Evolutionary conservation across 2,329 filamentous ascomycete species (phyloP), one percentile per base, ranked within the genome.

Genomic region (Diaporthe caulivora): DNA sequence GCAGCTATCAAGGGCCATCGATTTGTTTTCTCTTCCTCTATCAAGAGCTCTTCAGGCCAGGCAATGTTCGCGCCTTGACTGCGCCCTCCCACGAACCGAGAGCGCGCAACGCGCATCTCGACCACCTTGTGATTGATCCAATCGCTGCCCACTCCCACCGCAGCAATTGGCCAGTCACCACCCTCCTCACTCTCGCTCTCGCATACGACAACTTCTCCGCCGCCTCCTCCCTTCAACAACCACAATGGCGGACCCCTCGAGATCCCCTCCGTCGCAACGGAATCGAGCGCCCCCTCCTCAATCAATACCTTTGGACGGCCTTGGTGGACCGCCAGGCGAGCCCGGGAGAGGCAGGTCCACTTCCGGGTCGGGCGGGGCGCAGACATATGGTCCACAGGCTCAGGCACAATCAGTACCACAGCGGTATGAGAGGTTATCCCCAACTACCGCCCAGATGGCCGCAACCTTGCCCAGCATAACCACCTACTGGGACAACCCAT

Each of bases 401-500:
- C 58, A 70, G 44, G 54, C 64, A 24, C 69, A 72, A n/a, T 55
- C 72, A 44, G 69, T 57, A 17, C 53, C 71, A 40, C n/a, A 49
- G 31, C 57, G 71, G 40, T 76, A 74, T 31, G 75, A 77, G 31
- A 77, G 74, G 62, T 58, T 72, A 53, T 75, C 77, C 44, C 74
- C 78, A 11, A 79, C 77, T 31, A 76, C 79, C n/a, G 76, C 79
- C 18, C 75, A 79, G 65, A 78, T 80, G 78, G 77, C 81, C 8
- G 79, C 82, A 49, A 85, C 82, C 70, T 78, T 86, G 40, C 83
- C 86, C 2, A 82, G 83, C 49, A 82, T 88, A 72, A 86, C 87
- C 53, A 86, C 86, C 0, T 89, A 89, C 75, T 90, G 88, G 89
- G 68, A 73, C 72, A 83, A 87, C 57, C 83, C 86, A 26, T 85